Evolutionary conservation across 768 basidiomycete species (phyloP).

Genomic region (Paxillus ammoniavirescens): DNA sequence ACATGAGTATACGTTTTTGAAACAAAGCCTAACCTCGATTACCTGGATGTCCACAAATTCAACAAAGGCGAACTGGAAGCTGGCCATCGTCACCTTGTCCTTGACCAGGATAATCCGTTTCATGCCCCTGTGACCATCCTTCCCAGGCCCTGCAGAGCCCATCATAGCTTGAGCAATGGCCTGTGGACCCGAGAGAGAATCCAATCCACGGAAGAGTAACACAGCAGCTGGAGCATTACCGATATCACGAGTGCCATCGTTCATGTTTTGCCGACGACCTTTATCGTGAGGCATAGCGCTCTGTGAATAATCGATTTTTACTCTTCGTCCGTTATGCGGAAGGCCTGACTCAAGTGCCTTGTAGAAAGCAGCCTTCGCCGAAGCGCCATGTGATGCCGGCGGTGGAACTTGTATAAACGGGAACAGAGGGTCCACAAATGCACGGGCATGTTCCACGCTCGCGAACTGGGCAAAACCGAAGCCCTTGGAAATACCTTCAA

Average conservation of each 20-base stretch:
- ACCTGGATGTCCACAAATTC: slow-evolving; percentile 88
- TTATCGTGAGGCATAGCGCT: slow-evolving; percentile 73
- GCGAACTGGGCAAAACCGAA: slow-evolving; percentile 97
- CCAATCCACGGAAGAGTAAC: slow-evolving; percentile 87
- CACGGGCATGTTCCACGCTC: slow-evolving; percentile 79
- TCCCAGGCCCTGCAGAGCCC: slow-evolving; percentile 72
- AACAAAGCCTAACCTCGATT: slow-evolving; percentile 7
- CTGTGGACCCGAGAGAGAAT: slow-evolving; percentile 82
- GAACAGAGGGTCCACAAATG: slow-evolving; percentile 88
- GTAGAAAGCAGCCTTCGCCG: slow-evolving; percentile 68
- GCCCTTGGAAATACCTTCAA: slow-evolving; percentile 89
- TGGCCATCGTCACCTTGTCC: slow-evolving; percentile 82
- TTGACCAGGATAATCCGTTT: slow-evolving; percentile 85
- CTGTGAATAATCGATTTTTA: slow-evolving; percentile 96
- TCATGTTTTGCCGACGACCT: slow-evolving; percentile 64
- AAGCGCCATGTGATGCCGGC: slow-evolving; percentile 82
- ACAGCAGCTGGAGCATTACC: slow-evolving; percentile 82
- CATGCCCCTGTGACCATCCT: slow-evolving; percentile 84
- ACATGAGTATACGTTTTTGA: slow-evolving; percentile 7
- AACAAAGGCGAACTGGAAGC: slow-evolving; percentile 93
- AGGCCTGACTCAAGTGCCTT: slow-evolving; percentile 70
- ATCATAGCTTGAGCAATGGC: slow-evolving; percentile 85
- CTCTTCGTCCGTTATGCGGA: slow-evolving; percentile 76
- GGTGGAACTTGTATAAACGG: slow-evolving; percentile 94
- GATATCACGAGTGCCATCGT: slow-evolving; percentile 96